Evolutionary conservation across 768 basidiomycete species (phyloP).

Genomic region (Leccinum boreale): DNA sequence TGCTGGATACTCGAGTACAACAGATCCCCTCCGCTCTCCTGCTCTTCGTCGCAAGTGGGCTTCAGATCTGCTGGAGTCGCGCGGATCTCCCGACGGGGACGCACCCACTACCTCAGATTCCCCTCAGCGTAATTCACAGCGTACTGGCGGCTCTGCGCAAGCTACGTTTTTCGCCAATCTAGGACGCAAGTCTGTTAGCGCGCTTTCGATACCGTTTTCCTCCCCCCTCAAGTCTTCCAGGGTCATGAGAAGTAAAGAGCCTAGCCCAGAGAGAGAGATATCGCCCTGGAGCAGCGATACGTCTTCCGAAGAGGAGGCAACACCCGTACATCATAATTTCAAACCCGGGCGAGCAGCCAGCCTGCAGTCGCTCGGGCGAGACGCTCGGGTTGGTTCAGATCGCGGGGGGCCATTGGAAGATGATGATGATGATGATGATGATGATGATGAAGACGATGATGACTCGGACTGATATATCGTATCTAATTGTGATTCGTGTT

Average conservation of each 20-base stretch:
- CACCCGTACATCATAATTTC: slow-evolving; percentile 13
- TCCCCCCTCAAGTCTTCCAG: slow-evolving; percentile 21
- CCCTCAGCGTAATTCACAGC: slow-evolving; percentile 6
- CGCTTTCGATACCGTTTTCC: slow-evolving; percentile 37
- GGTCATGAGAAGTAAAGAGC: slow-evolving; percentile 23
- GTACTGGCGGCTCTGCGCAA: slow-evolving; percentile 13
- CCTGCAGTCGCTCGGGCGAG: slow-evolving; percentile 5
- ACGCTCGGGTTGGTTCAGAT: slow-evolving; percentile 16
- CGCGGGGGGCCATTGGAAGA: slow-evolving; percentile 17
- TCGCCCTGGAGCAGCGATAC: slow-evolving; percentile 58
- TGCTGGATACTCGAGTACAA: slow-evolving; percentile 21
- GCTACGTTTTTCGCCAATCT: slow-evolving; percentile 42
- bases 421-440: slow-evolving; percentile 3
- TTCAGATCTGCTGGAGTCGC: slow-evolving; percentile 39
- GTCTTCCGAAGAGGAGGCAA: slow-evolving; percentile 47
- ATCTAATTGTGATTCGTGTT: not conserved
- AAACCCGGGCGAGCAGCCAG: slow-evolving; percentile 7
- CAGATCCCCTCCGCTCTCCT: slow-evolving; percentile 41
- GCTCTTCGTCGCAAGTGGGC: slow-evolving; percentile 48
- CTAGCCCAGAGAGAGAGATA: slow-evolving; percentile 32
- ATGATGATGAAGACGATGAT: not conserved
- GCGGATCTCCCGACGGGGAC: slow-evolving; percentile 18
- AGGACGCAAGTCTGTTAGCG: slow-evolving; percentile 44
- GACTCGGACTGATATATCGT: slow-evolving; percentile 17
- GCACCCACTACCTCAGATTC: slow-evolving; percentile 9